Percentiles rank a stretch among this genome's conserved stretches.
Evolutionary conservation across 1,284 basidiomycete genomes (phyloP).

Genomic region (Gomphus sp.): DNA sequence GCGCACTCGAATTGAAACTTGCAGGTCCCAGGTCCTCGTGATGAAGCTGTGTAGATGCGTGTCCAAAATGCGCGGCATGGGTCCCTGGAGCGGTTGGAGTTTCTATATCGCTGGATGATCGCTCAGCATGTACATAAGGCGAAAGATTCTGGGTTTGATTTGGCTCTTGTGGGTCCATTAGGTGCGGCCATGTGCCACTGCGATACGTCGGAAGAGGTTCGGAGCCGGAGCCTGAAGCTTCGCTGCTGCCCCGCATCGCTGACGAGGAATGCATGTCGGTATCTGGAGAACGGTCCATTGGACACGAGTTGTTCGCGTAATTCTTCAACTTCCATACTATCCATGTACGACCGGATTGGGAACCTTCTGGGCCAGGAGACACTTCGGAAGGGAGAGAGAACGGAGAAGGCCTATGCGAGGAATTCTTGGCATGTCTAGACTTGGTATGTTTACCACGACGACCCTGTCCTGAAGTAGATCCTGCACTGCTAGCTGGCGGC

Average conservation of each 20-base stretch:
- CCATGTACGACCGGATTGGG: neutral
- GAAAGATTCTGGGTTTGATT: neutral
- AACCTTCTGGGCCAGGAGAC: neutral
- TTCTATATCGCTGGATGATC: neutral
- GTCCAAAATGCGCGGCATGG: neutral
- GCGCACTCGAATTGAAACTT: neutral
- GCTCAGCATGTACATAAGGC: neutral
- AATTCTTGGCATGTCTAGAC: neutral
- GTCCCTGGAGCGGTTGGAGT: neutral
- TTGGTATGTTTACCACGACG: neutral
- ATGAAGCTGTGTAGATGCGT: neutral
- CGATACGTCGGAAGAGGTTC: neutral
- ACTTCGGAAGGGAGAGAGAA: no score
- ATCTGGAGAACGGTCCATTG: neutral
- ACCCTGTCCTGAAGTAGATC: neutral
- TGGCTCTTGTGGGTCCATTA: neutral
- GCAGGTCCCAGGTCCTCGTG: neutral
- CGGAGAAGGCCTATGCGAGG: neutral
- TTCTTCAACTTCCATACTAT: slow-evolving; percentile 5
- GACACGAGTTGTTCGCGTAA: slow-evolving; percentile 5
- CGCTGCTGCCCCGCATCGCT: neutral
- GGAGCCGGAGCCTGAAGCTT: neutral
- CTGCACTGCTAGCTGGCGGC: neutral
- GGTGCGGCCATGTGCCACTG: slow-evolving; percentile 4
- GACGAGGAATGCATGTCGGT: neutral